Evolutionary conservation across 352 stramenopile species (phyloP).

Genomic region (Pythium diclinum): DNA sequence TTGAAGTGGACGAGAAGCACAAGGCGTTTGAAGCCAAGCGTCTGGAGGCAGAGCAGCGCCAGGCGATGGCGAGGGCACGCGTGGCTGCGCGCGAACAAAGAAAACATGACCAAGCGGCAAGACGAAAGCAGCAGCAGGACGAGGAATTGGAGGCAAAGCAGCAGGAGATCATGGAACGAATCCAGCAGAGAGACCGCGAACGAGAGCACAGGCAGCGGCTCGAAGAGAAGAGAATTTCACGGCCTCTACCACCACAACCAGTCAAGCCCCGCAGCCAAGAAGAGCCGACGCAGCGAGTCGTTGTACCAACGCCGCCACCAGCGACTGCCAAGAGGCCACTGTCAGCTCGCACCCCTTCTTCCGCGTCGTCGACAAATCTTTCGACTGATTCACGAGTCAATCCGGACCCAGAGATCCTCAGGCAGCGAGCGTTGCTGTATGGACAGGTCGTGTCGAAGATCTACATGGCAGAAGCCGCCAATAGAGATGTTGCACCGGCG

Average conservation of each 20-base stretch:
- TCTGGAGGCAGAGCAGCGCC: conserved; percentile 5
- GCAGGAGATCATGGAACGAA: conserved; percentile 26
- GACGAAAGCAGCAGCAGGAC: conserved; percentile 15
- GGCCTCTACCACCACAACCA: neutral
- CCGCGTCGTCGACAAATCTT: neutral
- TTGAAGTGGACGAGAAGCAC: conserved; percentile 20
- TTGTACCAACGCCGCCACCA: conserved; percentile 2
- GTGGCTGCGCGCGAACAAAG: conserved; percentile 5
- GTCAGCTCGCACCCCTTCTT: conserved; percentile 30
- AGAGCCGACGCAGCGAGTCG: conserved; percentile 23
- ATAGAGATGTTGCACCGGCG: neutral
- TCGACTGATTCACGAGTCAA: neutral
- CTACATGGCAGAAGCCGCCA: conserved; percentile 29
- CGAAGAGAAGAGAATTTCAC: conserved; percentile 1
- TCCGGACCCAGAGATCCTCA: conserved; percentile 30
- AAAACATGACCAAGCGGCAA: conserved; percentile 14
- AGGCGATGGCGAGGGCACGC: neutral
- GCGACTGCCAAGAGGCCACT: conserved; percentile 18
- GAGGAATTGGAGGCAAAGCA: conserved; percentile 26
- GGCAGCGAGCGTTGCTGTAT: conserved; percentile 47
- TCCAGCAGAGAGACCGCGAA: conserved; percentile 20
- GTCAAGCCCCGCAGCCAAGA: no score
- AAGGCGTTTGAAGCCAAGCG: conserved; percentile 7
- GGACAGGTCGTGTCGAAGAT: conserved; percentile 51
- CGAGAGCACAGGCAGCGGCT: conserved; percentile 18